These are phyloP conservation scores for Phoenix dactylifera DNA, from an alignment of 176 grass and related monocot species.

Conservation along the genomic window DNA sequence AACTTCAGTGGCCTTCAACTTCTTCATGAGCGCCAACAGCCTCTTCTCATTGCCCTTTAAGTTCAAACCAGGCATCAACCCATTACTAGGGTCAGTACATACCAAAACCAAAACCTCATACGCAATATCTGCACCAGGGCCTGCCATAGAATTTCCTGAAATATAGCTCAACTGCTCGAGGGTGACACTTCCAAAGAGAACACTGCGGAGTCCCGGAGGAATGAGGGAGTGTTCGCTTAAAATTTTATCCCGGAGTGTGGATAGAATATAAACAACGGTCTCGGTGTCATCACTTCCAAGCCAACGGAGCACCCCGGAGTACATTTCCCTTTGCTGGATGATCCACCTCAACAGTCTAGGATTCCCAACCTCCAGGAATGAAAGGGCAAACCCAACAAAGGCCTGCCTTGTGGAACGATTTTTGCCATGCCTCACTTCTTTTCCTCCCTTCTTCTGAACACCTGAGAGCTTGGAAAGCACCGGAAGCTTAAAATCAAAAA, in stretches of 20 bases:
- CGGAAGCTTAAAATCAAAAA: slow-evolving; percentile 75
- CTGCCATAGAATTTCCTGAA: slow-evolving; percentile 53
- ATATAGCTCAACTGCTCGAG: slow-evolving; percentile 74
- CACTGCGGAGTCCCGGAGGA: slow-evolving; percentile 74
- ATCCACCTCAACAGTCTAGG: slow-evolving; percentile 77
- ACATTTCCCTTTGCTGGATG: slow-evolving; percentile 84
- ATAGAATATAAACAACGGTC: slow-evolving; percentile 46
- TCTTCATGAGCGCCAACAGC: slow-evolving; percentile 80
- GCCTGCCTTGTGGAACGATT: slow-evolving; percentile 38
- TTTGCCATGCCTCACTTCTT: slow-evolving; percentile 26
- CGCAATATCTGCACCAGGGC: slow-evolving; percentile 48
- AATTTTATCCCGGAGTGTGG: slow-evolving; percentile 57
- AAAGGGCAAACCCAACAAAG: slow-evolving; percentile 80
- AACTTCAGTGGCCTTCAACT: slow-evolving; percentile 61
- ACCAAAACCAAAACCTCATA: slow-evolving; percentile 75
- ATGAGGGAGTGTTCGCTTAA: slow-evolving; percentile 60
- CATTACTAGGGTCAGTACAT: slow-evolving; percentile 84
- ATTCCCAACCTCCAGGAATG: slow-evolving; percentile 72
- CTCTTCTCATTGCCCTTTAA: slow-evolving; percentile 84
- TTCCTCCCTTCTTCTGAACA: slow-evolving; percentile 47
- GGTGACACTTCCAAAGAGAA: slow-evolving; percentile 84
- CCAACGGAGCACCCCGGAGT: slow-evolving; percentile 61
- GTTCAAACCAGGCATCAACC: slow-evolving; percentile 61
- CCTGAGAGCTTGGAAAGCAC: slow-evolving; percentile 48
- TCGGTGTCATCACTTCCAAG: slow-evolving; percentile 61